These are phyloP conservation scores for Fusarium hostae DNA, from an alignment of 2,329 filamentous ascomycete species.

Conservation along the genomic window DNA sequence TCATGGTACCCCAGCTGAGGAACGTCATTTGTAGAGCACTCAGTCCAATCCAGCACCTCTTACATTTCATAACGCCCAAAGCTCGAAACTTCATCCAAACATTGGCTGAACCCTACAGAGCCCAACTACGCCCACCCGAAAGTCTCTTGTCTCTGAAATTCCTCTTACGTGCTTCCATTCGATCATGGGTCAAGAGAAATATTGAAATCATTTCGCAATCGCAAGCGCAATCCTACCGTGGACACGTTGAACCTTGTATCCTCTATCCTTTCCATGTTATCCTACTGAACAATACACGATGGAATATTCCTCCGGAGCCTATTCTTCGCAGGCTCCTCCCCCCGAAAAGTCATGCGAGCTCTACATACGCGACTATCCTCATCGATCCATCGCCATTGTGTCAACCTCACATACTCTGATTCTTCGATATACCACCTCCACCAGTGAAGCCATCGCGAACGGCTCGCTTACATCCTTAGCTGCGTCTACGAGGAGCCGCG, in stretches of 20 bases:
- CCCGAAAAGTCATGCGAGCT: slow-evolving; percentile 77
- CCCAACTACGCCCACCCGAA: slow-evolving; percentile 8
- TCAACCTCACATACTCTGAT: slow-evolving; percentile 84
- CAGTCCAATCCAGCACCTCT: slow-evolving; percentile 25
- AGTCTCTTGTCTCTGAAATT: not conserved
- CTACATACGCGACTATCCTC: slow-evolving; percentile 85
- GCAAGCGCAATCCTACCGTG: not conserved
- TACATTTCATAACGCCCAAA: slow-evolving; percentile 35
- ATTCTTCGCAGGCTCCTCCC: slow-evolving; percentile 60
- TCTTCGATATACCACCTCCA: slow-evolving; percentile 79
- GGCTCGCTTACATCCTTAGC: slow-evolving; percentile 67
- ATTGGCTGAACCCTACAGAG: slow-evolving; percentile 13
- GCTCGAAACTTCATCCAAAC: slow-evolving; percentile 33
- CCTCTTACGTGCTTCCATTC: not conserved
- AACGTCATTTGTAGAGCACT: slow-evolving; percentile 35
- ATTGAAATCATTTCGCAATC: slow-evolving; percentile 23
- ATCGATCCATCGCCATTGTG: slow-evolving; percentile 87
- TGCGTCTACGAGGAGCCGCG: slow-evolving; percentile 57
- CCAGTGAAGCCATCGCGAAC: slow-evolving; percentile 68
- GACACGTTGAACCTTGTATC: slow-evolving; percentile 27
- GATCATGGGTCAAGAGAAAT: slow-evolving; percentile 20
- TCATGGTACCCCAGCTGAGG: slow-evolving; percentile 34
- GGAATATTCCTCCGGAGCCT: slow-evolving; percentile 59
- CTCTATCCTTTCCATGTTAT: slow-evolving; percentile 9
- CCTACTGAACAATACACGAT: slow-evolving; percentile 51